phyloP scores from a whole-genome alignment of 164 flowering plant species.

The Warburgia ugandensis region DNA sequence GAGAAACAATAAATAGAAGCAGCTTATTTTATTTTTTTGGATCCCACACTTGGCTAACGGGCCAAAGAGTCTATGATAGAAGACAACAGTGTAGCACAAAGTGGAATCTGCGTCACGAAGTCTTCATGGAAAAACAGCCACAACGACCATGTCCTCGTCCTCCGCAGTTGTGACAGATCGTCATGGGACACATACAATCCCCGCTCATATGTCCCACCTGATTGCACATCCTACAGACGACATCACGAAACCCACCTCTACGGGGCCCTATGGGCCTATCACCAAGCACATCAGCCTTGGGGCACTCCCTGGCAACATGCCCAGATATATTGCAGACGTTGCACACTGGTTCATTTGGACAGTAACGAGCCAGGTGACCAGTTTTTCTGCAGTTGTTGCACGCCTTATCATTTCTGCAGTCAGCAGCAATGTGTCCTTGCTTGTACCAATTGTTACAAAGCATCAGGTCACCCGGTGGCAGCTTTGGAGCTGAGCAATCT shows the following conservation, averaged over 20 bases:
- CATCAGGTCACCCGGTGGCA: constrained; percentile 32
- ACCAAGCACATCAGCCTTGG: constrained; percentile 27
- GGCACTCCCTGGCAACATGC: constrained; percentile 76
- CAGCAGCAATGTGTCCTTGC: constrained; percentile 43
- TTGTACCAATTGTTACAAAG: constrained; percentile 51
- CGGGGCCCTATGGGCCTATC: constrained; percentile 28
- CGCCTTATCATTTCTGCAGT: constrained; percentile 48
- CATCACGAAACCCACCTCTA: constrained; percentile 29
- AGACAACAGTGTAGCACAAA: too few species aligned
- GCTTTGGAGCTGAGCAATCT: constrained; percentile 26
- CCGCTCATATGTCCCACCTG: constrained; percentile 41
- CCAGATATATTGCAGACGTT: constrained; percentile 61
- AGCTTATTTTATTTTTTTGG: too few species aligned
- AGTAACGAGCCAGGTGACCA: constrained; percentile 57
- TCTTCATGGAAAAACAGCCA: too few species aligned
- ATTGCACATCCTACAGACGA: constrained; percentile 32
- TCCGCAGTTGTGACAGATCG: constrained; percentile 45
- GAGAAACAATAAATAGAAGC: too few species aligned
- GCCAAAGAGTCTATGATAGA: too few species aligned
- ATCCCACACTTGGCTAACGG: too few species aligned
- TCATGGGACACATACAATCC: constrained; percentile 30
- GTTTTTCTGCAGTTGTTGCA: constrained; percentile 50
- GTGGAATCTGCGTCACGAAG: too few species aligned
- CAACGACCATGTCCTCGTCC: constrained; percentile 48
- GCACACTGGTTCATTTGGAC: constrained; percentile 55